Percentiles rank a stretch among this genome's conserved stretches.
Evolutionary conservation across 768 basidiomycete species (phyloP).

Genomic region (Boletus speciosus): DNA sequence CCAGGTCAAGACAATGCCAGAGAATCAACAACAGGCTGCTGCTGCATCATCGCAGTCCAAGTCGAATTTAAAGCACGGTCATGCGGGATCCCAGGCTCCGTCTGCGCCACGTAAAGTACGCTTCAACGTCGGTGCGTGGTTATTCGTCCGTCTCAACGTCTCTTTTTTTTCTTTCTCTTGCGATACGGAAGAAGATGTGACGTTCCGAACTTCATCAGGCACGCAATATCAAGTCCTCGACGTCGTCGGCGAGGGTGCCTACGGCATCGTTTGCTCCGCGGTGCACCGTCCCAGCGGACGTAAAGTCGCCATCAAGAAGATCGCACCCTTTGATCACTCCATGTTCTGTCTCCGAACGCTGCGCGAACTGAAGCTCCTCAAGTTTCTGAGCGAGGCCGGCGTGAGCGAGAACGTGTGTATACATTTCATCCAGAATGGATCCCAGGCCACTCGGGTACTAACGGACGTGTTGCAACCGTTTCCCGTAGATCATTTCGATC

Average conservation of each 20-base stretch:
- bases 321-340: slow-evolving; percentile 91
- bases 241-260: slow-evolving; percentile 88
- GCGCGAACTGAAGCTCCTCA: slow-evolving; percentile 79
- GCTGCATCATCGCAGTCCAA: slow-evolving; percentile 27
- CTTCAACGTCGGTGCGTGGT: slow-evolving; percentile 72
- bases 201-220: slow-evolving; percentile 36
- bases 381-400: slow-evolving; percentile 82
- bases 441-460: not conserved
- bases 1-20: slow-evolving; percentile 25
- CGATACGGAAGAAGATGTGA: not conserved
- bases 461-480: not conserved
- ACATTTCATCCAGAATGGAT: not conserved
- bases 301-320: slow-evolving; percentile 96
- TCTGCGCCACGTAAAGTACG: slow-evolving; percentile 77
- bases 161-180: not conserved
- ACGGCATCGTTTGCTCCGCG: slow-evolving; percentile 94
- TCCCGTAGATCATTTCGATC: slow-evolving; percentile 76
- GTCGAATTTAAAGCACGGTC: slow-evolving; percentile 40
- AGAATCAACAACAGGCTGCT: slow-evolving; percentile 18
- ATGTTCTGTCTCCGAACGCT: slow-evolving; percentile 94
- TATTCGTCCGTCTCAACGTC: not conserved
- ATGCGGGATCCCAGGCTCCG: slow-evolving; percentile 43
- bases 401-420: slow-evolving; percentile 78
- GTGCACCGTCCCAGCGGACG: slow-evolving; percentile 81
- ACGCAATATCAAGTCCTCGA: slow-evolving; percentile 82